Percentiles rank a stretch among this genome's conserved stretches.
Evolutionary conservation across 768 basidiomycete genomes (phyloP).

Genomic region (Termitomyces sp.): DNA sequence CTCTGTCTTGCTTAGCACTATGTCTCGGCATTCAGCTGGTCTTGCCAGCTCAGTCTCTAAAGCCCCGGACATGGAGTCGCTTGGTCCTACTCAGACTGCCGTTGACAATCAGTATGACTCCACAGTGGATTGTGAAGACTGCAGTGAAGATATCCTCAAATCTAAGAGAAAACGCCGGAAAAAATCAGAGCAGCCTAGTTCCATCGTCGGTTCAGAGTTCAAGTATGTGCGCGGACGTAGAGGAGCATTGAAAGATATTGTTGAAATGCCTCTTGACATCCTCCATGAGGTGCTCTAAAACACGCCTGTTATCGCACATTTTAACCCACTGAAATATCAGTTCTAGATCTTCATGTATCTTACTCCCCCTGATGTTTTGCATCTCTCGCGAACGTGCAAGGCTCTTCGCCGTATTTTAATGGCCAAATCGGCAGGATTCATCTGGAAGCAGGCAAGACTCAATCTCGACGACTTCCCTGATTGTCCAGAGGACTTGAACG

Average conservation of each 20-base stretch:
- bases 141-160: not conserved
- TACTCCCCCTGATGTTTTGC: constrained; percentile 29
- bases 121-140: not conserved
- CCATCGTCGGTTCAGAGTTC: not conserved
- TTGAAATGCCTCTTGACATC: constrained; percentile 27
- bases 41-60: not conserved
- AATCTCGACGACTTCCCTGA: constrained; percentile 9
- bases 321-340: not conserved
- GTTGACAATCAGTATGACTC: not conserved
- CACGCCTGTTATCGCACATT: not conserved
- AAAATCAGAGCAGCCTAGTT: not conserved
- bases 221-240: constrained; percentile 10
- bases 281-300: constrained; percentile 19
- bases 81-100: too few relatives aligned
- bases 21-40: not conserved
- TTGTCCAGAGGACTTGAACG: constrained; percentile 9
- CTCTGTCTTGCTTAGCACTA: not conserved
- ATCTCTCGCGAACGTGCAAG: constrained; percentile 31
- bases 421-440: constrained; percentile 4
- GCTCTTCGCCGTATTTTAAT: constrained; percentile 21
- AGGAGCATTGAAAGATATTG: constrained; percentile 13
- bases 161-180: not conserved
- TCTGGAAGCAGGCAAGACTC: constrained; percentile 5
- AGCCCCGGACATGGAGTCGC: not conserved
- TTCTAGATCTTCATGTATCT: constrained; percentile 30